Evolutionary conservation across 2,329 filamentous ascomycete species (phyloP), one percentile per base, ranked within the genome.

Genomic region (Neonectria ditissima): DNA sequence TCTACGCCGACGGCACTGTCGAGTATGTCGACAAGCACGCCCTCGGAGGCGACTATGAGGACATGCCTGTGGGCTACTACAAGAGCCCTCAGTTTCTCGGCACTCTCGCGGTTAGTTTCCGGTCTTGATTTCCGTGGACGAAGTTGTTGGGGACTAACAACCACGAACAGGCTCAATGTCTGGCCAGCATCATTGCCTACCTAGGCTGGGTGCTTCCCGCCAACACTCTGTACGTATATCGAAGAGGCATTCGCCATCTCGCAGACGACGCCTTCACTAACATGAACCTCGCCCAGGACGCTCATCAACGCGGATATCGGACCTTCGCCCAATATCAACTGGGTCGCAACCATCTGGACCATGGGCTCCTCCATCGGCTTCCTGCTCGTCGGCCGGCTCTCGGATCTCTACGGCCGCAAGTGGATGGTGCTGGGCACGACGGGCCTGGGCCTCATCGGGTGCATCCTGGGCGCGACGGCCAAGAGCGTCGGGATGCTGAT

Each of bases 41-140:
- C 44, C 70, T 83, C n/a, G 81, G 81, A 6, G 81, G 81, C 9
- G 77, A 80, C 4, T 59, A 78, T 5, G 74, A 77, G 6, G 69
- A 72, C 10, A 80, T 83, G 80, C 80, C 80, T 1, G 55, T 59
- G 28, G 80, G 80, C 13, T 82, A 82, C 71, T 82, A 78, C 66
- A 70, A 66, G 30, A 81, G 77, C 51, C 59, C 73, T 2, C 75
- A 78, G 45, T 82, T 82, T 62, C 73, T 82, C 34, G 79, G 80
- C 5, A 82, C 80, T 6, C 74, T 82, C 1, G 65, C 71, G 41
- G 76, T 78, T 68, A 51, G 74, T 68, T 45, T 16, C n/a, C n/a
- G 20, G 2, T 2, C 24, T n/a, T 26, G 3, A 16, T 18, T 4
- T 32, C 34, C 4, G 9, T 8, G 34, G 18, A 24, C 52, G 43